Evolutionary conservation across 495 filamentous ascomycete species (phyloP).

Genomic region (Trichoderma parareesei): DNA sequence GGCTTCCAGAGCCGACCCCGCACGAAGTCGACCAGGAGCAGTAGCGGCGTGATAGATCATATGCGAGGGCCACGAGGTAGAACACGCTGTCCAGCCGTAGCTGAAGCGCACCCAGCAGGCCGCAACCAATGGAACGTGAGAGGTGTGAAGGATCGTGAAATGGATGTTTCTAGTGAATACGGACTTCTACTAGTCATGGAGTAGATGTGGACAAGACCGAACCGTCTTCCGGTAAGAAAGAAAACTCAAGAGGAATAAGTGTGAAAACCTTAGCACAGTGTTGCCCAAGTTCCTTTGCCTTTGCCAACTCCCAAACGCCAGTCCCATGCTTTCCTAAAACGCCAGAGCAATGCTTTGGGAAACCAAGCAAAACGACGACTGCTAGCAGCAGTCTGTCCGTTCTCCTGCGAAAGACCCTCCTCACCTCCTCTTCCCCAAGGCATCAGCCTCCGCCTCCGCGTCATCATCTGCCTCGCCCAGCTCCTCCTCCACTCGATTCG

Average conservation of each 20-base stretch:
- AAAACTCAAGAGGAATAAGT: background rate
- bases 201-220: background rate
- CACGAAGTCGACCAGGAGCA: background rate
- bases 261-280: too few relatives aligned
- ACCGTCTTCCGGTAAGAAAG: background rate
- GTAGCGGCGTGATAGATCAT: background rate
- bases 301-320: background rate
- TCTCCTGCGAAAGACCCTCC: background rate
- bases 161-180: background rate
- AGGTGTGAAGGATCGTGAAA: background rate
- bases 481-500: slow-evolving; percentile 26
- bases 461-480: slow-evolving; percentile 31
- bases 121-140: background rate
- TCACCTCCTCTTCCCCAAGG: slow-evolving; percentile 18
- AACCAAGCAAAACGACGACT: background rate
- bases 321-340: background rate
- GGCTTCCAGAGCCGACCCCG: background rate
- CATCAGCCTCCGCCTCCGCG: slow-evolving; percentile 23
- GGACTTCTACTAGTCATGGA: background rate
- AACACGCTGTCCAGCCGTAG: background rate
- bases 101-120: background rate
- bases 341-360: background rate
- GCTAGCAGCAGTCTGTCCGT: background rate
- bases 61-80: background rate
- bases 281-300: too few relatives aligned